These are phyloP conservation scores for Hibiscus mutabilis DNA, from an alignment of 345 rosid genomes.

Conservation along the genomic window DNA sequence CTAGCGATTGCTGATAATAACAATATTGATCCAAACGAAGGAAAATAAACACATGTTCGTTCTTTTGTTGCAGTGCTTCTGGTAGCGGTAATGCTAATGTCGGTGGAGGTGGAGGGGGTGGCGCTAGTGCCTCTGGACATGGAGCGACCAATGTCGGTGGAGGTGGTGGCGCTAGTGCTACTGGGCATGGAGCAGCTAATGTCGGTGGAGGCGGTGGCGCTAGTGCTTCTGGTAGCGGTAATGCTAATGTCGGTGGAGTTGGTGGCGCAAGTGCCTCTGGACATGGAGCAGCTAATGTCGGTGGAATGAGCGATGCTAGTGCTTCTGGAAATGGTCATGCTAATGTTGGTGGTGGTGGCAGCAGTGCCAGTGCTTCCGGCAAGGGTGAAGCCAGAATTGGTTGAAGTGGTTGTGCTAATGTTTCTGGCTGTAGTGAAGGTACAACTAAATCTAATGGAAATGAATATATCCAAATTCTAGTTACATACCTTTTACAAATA, in stretches of 20 bases:
- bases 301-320: background rate
- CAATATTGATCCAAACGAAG: background rate
- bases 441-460: too few relatives aligned
- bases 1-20: background rate
- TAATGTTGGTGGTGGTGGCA: background rate
- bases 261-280: background rate
- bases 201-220: background rate
- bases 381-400: too few relatives aligned
- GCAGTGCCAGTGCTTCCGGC: background rate
- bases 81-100: too few relatives aligned
- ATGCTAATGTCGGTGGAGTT: background rate
- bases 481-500: background rate
- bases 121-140: background rate
- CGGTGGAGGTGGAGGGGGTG: background rate
- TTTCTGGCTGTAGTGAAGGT: background rate
- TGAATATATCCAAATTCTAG: background rate
- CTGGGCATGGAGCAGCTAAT: too few relatives aligned
- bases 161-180: background rate
- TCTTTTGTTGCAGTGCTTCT: too few relatives aligned
- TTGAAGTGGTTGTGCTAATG: background rate
- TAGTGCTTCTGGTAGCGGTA: background rate
- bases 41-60: too few relatives aligned
- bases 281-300: background rate
- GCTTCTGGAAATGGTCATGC: background rate
- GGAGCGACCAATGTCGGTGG: background rate